Percentiles rank a stretch among this genome's conserved stretches.
phyloP scores from a whole-genome alignment of 1,284 basidiomycete species.

The Ustilago bromivora region DNA sequence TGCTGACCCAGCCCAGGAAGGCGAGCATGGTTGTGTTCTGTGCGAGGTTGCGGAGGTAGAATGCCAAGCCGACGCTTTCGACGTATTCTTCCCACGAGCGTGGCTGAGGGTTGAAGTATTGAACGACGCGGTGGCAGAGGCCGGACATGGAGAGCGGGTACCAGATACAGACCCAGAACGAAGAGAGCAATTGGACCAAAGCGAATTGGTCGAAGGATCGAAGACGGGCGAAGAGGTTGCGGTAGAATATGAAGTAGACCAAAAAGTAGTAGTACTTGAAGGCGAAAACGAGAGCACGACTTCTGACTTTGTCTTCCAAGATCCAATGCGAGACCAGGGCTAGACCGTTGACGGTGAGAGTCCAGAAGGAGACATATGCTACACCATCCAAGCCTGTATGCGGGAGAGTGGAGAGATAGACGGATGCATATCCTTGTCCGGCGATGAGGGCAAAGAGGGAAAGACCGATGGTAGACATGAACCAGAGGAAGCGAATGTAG shows the following conservation, averaged over 20 bases:
- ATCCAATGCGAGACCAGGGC: conserved; percentile 72
- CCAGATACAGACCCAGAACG: conserved; percentile 73
- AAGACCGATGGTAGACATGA: conserved; percentile 73
- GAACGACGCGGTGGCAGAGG: conserved; percentile 71
- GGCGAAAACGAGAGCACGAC: conserved; percentile 73
- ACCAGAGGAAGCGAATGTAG: conserved; percentile 75
- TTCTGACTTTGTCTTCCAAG: conserved; percentile 73
- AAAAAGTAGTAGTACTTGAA: conserved; percentile 72
- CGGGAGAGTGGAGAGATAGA: conserved; percentile 74
- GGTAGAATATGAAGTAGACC: conserved; percentile 71
- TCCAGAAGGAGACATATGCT: conserved; percentile 74
- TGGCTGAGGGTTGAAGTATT: conserved; percentile 71
- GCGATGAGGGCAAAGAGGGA: conserved; percentile 73
- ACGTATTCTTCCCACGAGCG: conserved; percentile 73
- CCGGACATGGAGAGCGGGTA: conserved; percentile 74
- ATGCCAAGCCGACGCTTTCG: conserved; percentile 71
- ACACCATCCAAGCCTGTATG: conserved; percentile 74
- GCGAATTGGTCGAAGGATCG: conserved; percentile 71
- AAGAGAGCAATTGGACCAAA: conserved; percentile 73
- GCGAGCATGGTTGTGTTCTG: conserved; percentile 73
- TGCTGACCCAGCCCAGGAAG: conserved; percentile 72
- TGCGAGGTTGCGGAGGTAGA: conserved; percentile 74
- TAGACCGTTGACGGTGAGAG: conserved; percentile 73
- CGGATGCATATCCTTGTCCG: conserved; percentile 74
- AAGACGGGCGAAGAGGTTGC: conserved; percentile 71